Evolutionary conservation across 768 basidiomycete species (phyloP), one percentile per base, ranked within the genome.

Genomic region (Mycena leptocephala): DNA sequence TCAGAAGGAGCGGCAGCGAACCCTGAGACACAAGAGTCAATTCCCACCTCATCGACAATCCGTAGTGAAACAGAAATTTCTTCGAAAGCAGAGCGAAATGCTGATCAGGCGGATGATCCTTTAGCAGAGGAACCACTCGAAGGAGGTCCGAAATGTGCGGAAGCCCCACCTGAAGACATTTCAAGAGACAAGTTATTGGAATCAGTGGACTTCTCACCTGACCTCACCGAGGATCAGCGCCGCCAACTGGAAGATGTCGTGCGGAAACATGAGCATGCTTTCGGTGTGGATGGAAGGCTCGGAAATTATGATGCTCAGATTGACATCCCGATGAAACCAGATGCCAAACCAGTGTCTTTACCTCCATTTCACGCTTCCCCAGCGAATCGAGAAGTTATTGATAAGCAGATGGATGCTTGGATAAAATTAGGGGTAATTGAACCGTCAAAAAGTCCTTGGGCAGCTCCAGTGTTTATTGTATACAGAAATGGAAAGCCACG

Each of bases 71-170:
- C 64, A 11, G 33, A 62, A 1, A 63, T 68, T 18, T 65, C 59
- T 30, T 70, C 61, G 8, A 74, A 78, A 20, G 72, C 71, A 5
- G 35, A 74, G 24, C 8, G 74, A 10, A 71, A 72, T 35, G 58
- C 64, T 2, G 67, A 53, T 0, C 59, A 70, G 20, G 37, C 67
- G 2, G 74, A 81, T 32, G 78, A 79, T 22, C 72, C 67, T 7
- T 24, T 70, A 16, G 72, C 64, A 28, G 80, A 81, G 7, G 77
- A 79, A 7, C 76, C 79, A 2, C 5, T 83, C 2, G 82, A 80
- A 71, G 82, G 83, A 55, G 82, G 84, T 0, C 83, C 85, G 0
- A 86, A 86, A 55, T 83, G 82, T 0, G 64, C 82, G 0, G 83
- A 84, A 41, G 35, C 73, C 0, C 80, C 80, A 0, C 63, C 55